These are phyloP conservation scores for Nannochloropsis gaditana DNA, from an alignment of 108 stramenopile species.

Conservation along the genomic window DNA sequence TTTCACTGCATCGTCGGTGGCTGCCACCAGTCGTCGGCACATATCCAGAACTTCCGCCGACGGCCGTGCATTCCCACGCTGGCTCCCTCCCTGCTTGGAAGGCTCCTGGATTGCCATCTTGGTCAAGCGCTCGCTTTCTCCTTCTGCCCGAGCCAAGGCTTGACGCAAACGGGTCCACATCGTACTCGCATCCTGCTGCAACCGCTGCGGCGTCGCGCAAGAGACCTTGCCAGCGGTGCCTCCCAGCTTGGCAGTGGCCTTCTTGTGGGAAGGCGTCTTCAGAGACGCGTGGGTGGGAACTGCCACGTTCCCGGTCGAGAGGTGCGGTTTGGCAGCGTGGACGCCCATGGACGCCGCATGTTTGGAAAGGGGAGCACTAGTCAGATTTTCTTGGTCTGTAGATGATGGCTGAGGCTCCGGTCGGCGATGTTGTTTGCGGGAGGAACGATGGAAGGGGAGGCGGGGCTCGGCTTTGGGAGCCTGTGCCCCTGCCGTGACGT, in stretches of 20 bases:
- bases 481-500: background rate
- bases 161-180: background rate
- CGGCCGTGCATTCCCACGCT: background rate
- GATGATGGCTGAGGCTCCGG: background rate
- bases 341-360: background rate
- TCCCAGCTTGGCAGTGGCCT: background rate
- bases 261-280: background rate
- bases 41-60: background rate
- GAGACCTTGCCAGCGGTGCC: background rate
- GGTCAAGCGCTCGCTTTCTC: background rate
- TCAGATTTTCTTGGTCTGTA: background rate
- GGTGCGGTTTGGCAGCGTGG: background rate
- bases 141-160: background rate
- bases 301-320: too few species aligned
- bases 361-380: background rate
- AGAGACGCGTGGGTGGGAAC: too few species aligned
- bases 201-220: background rate
- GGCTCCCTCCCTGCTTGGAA: background rate
- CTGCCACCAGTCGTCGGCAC: background rate
- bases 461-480: background rate
- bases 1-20: background rate
- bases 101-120: background rate
- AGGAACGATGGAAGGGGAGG: background rate
- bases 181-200: constrained; percentile 4
- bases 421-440: background rate